Evolutionary conservation across 73 alveolate species (phyloP), one percentile per base, ranked within the genome.

Genomic region (Paramecium sonneborni): DNA sequence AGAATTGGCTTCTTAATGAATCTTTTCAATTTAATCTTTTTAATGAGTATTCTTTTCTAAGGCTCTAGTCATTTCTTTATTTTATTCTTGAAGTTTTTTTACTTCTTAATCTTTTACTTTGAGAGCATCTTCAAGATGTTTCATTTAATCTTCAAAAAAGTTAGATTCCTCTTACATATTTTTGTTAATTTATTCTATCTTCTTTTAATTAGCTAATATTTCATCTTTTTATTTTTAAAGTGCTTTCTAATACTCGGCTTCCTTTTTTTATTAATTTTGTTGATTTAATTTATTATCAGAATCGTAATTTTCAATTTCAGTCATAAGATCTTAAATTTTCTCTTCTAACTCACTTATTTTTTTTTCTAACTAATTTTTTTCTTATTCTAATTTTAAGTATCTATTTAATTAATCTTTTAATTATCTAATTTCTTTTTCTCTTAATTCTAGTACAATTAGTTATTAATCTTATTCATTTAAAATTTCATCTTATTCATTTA

Each of bases 61-160:
- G 3, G 12, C 46, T 7, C 24, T 62, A 3, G 44, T 62, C 20
- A 26, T 14, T 7, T 62, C 84, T 15, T 62, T 26, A 0, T 23
- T 26, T 32, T 62, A 62, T 30, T 62, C 84, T 32, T 62, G 9
- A 62, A 32, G 48, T 62, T 62, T 62, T 12, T 62, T 62, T 10
- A 62, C 44, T 62, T 62, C 84, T 62, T 62, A 6, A 62, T 62
- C 84, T 62, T 62, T 62, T 30, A 62, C 84, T n/a, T 12, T 62
- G 12, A 62, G 84, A 30, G 84, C 20, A 62, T 62, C 84, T 62
- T 62, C 6, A 2, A 62, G 26, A 12, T 26, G 24, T 9, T 62
- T 62, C 84, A 62, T 62, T 62, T 62, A 62, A 30, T 62, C 84
- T 62, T 62, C 84, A 62, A 62, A 62, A 30, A 62, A 62, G 30